Evolutionary conservation across 2,329 filamentous ascomycete genomes (phyloP).

Genomic region (Xylaria sp.): DNA sequence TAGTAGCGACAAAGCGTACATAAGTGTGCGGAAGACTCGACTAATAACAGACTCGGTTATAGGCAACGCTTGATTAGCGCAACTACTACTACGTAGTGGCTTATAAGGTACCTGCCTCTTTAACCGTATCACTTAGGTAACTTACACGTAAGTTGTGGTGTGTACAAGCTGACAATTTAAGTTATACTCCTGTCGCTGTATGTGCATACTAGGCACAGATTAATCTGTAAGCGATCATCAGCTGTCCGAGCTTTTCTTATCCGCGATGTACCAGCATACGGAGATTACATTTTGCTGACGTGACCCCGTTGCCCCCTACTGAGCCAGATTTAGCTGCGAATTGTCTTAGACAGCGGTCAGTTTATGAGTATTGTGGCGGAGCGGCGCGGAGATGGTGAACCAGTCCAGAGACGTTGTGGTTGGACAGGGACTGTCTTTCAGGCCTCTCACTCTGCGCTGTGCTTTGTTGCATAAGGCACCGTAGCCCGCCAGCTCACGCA

Average conservation of each 20-base stretch:
- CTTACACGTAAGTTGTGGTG: too few species aligned
- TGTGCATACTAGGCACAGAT: too few species aligned
- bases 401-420: slow-evolving; percentile 23
- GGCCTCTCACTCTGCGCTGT: slow-evolving; percentile 9
- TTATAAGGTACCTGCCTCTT: too few species aligned
- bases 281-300: slow-evolving; percentile 30
- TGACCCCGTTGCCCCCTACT: slow-evolving; percentile 18
- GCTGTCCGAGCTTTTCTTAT: slow-evolving; percentile 22
- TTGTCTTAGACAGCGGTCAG: slow-evolving; percentile 28
- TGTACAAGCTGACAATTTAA: too few species aligned
- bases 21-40: background rate
- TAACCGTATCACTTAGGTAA: too few species aligned
- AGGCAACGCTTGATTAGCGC: background rate
- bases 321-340: slow-evolving; percentile 13
- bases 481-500: too few species aligned
- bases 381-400: slow-evolving; percentile 16
- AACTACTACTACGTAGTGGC: too few species aligned
- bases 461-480: slow-evolving; percentile 19
- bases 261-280: slow-evolving; percentile 29
- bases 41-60: background rate
- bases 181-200: too few species aligned
- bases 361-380: slow-evolving; percentile 10
- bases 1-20: background rate
- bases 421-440: slow-evolving; percentile 23
- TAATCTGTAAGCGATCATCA: slow-evolving; percentile 22